These are phyloP conservation scores for Chaetomiaceae sp. DNA, from an alignment of 2,329 filamentous ascomycete species.

Conservation along the genomic window DNA sequence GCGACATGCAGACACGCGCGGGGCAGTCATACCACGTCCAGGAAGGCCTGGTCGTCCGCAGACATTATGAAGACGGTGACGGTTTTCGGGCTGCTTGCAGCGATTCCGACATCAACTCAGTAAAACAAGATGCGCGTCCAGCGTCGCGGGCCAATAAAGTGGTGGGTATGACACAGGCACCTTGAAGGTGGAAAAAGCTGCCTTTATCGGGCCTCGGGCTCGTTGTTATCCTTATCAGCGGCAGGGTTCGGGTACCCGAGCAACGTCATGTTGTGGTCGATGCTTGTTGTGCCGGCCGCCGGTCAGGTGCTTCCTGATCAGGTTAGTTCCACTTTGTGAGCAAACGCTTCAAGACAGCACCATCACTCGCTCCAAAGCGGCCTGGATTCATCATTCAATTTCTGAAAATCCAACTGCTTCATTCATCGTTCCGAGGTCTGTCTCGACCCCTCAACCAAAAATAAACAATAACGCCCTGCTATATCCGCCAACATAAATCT, in stretches of 20 bases:
- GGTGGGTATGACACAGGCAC: neutral
- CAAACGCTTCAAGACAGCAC: no score
- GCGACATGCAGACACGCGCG: neutral
- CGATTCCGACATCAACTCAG: neutral
- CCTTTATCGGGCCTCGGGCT: slow-evolving; percentile 8
- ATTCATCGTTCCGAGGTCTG: no score
- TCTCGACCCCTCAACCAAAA: no score
- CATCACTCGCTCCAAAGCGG: no score
- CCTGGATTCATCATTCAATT: no score
- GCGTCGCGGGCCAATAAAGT: neutral
- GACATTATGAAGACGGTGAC: slow-evolving; percentile 52
- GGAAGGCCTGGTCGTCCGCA: slow-evolving; percentile 71
- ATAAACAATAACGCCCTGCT: no score
- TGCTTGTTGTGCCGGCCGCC: neutral
- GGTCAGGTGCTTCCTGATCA: neutral
- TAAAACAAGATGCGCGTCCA: neutral
- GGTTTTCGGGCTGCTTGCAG: neutral
- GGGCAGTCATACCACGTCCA: slow-evolving; percentile 61
- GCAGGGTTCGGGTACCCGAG: neutral
- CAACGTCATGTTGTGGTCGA: slow-evolving; percentile 6
- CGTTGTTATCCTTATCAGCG: slow-evolving; percentile 12
- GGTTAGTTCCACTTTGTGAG: no score
- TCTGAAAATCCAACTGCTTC: no score
- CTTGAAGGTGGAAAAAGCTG: neutral
- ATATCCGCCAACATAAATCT: no score